These are phyloP conservation scores for Dendryphion nanum DNA, from an alignment of 2,329 filamentous ascomycete genomes.

Conservation along the genomic window DNA sequence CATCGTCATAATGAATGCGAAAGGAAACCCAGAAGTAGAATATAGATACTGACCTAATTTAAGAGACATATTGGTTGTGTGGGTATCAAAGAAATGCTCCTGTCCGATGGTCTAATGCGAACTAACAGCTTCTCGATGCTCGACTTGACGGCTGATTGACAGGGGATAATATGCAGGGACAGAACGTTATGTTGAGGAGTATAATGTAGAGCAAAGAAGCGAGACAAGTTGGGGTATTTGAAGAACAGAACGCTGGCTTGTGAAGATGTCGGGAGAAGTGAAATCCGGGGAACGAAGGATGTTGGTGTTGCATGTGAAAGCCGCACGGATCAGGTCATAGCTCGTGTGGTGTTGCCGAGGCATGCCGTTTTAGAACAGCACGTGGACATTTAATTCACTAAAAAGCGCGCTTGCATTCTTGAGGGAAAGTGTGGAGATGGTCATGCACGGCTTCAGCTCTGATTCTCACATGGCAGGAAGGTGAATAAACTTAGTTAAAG, in stretches of 20 bases:
- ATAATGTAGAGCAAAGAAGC: background rate
- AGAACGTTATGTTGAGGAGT: too few relatives aligned
- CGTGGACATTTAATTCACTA: background rate
- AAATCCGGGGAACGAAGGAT: background rate
- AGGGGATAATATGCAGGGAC: too few relatives aligned
- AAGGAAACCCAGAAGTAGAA: too few relatives aligned
- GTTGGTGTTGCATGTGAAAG: background rate
- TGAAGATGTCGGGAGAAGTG: background rate
- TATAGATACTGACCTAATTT: constrained; percentile 27
- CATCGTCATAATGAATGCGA: too few relatives aligned
- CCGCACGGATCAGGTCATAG: background rate
- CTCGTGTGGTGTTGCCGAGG: constrained; percentile 1
- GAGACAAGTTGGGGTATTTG: background rate
- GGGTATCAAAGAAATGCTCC: background rate
- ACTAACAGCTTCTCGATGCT: background rate
- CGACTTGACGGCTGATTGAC: background rate
- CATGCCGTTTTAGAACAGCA: constrained; percentile 2
- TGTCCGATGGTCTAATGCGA: background rate
- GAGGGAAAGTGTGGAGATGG: too few relatives aligned
- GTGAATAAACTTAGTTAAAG: too few relatives aligned
- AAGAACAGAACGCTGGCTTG: constrained; percentile 3
- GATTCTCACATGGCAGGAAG: too few relatives aligned
- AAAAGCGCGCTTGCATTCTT: too few relatives aligned
- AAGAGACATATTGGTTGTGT: constrained; percentile 29
- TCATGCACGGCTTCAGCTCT: too few relatives aligned